A percentile compares a stretch with the other conserved stretches of the same genome.
Evolutionary conservation across 148 eudicot species (phyloP).

Genomic region (Fagopyrum tataricum): DNA sequence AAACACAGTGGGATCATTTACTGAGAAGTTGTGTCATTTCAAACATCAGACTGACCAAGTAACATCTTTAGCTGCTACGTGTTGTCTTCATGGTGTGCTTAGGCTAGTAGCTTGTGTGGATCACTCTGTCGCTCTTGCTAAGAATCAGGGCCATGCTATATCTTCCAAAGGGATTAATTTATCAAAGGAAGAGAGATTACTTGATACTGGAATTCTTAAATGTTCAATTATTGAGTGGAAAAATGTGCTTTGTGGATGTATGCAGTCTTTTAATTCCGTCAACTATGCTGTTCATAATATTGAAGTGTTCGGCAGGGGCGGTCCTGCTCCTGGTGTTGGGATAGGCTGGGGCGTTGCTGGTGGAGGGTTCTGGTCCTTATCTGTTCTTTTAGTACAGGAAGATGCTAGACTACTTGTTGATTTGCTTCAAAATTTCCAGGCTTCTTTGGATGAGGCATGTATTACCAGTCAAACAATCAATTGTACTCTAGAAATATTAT

Average conservation of each 20-base stretch:
- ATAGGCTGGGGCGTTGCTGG: conserved; percentile 83
- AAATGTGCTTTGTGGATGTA: conserved; percentile 32
- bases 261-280: conserved; percentile 38
- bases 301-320: conserved; percentile 86
- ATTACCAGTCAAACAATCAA: conserved; percentile 33
- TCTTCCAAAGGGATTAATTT: conserved; percentile 13
- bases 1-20: conserved; percentile 26
- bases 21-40: conserved; percentile 42
- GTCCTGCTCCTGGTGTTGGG: conserved; percentile 95
- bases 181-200: conserved; percentile 34
- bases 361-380: conserved; percentile 81
- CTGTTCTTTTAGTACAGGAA: conserved; percentile 47
- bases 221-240: conserved; percentile 36
- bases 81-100: conserved; percentile 57
- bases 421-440: conserved; percentile 41
- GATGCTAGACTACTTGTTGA: conserved; percentile 51
- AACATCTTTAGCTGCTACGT: conserved; percentile 53
- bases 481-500: conserved; percentile 42
- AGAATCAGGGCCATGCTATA: conserved; percentile 18
- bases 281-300: conserved; percentile 39
- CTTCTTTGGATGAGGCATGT: conserved; percentile 30
- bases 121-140: conserved; percentile 44
- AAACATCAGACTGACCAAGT: conserved; percentile 45
- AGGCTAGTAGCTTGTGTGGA: conserved; percentile 49
- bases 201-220: conserved; percentile 47